Base-by-base conservation (phyloP, 1,284 basidiomycete species). In the Trametes pubescens region DNA sequence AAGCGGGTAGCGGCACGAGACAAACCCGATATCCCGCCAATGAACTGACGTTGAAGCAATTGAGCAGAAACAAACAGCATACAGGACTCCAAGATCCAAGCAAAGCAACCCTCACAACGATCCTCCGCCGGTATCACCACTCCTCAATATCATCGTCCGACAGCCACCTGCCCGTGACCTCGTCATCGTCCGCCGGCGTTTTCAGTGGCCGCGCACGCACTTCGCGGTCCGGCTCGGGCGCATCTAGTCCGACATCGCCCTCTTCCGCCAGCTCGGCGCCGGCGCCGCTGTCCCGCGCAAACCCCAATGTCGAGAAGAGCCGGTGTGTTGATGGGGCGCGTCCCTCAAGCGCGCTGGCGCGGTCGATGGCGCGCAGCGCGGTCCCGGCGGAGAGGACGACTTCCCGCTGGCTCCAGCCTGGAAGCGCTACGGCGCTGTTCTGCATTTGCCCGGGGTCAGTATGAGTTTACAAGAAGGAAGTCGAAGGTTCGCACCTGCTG, bases 71-170 rank as follows among this genome's bases (percentile, higher is more conserved):
- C 29, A 32, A 32, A 32, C 29, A 32, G 29, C 29, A 32, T 32
- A 32, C 29, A 32, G 8, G 29, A 8, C 29, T 32, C 29, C 29
- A 32, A 32, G 29, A 38, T 16, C 2, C 37, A 38, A 38, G 37
- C 37, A 38, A 38, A 38, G 37, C 37, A 13, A 38, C 37, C 11
- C 37, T 11, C 37, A 38, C 10, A 38, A 16, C 40, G 18, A 4
- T 7, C 40, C 14, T n/a, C 16, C 37, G 14, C 37, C 11, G 14
- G 18, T 4, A 16, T 38, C 43, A 44, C 66, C 76, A 77, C 22
- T 90, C 86, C 67, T 89, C 87, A 60, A 92, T 92, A 71, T 91
- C 89, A 72, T 92, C 90, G 18, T 79, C 81, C 59, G 89, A 86
- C 69, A 91, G 72, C 86, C 87, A 91, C 14, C 83, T 84, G n/a